Conservation (phyloP, 495 filamentous ascomycete species). For the Letharia lupina region DNA sequence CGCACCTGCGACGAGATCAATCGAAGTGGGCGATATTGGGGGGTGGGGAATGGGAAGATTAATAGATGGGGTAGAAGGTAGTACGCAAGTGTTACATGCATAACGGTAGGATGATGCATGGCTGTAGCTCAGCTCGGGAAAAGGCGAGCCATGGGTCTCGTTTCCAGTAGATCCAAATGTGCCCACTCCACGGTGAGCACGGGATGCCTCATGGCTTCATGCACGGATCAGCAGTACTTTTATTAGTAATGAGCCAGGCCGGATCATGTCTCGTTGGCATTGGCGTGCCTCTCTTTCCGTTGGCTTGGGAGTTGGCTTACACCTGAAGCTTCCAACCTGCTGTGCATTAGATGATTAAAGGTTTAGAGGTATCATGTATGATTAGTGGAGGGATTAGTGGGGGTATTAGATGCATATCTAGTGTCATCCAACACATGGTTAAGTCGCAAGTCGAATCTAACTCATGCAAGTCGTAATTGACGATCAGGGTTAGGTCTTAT, state of each 20-base stretch:
- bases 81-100: constrained; percentile 1
- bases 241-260: neutral
- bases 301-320: neutral
- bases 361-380: too few relatives aligned
- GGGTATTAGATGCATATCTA: neutral
- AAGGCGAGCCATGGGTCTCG: neutral
- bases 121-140: neutral
- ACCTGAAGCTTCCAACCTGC: neutral
- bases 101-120: neutral
- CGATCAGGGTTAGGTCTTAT: neutral
- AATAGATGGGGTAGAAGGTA: neutral
- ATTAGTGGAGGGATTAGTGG: neutral
- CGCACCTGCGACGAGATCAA: neutral
- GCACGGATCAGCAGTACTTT: neutral
- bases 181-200: neutral
- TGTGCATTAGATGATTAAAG: neutral
- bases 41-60: neutral
- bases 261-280: neutral
- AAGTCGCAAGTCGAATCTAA: neutral
- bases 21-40: neutral
- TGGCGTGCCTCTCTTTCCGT: constrained; percentile 1
- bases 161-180: neutral
- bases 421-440: constrained; percentile 1
- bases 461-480: neutral
- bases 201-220: neutral